Base-by-base conservation (phyloP, 2,329 filamentous ascomycete species). In the Xylaria sp. region DNA sequence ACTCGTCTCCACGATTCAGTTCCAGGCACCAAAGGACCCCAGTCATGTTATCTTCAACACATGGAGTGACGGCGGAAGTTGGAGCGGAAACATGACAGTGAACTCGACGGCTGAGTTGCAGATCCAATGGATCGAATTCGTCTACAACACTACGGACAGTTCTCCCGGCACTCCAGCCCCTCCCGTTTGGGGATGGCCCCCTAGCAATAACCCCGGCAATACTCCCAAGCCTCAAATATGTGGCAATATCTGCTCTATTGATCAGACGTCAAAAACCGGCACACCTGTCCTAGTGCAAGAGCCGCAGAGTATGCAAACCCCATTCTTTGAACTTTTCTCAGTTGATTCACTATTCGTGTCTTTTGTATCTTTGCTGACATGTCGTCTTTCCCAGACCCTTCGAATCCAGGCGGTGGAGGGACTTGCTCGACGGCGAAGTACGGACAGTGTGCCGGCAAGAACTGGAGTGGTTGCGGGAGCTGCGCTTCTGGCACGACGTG, bases 31-130 rank as follows among this genome's bases (percentile, higher is more conserved):
- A 0, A 78, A 80, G 13, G 81, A 83, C 66, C 78, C 81, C n/a
- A 81, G 80, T 40, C 81, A 78, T 48, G 76, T 87, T 44, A 81
- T 85, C 48, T 80, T 87, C 74, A 87, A 87, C 74, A 80, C 83
- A 75, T 87, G 85, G 85, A 83, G 82, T 64, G 83, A 87, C 70
- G 84, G 85, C 33, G 85, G 85, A 5, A 78, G 77, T 44, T 87
- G 85, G 84, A 83, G 80, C 61, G 84, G 84, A 4, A 79, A 82
- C 56, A 86, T 77, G 75, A 70, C 65, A 23, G 73, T 78, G 4
- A 80, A 79, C 20, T 73, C 75, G 7, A 76, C 78, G 38, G 84
- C 84, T 0, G 82, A 81, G 63, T 78, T 87, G 74, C 83, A 86
- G 63, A 80, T 87, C 48, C 81, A 84, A 76, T 87, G 84, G 84